These are phyloP conservation scores for Chalciporus pseudorubinellus DNA, from an alignment of 768 basidiomycete species.

Conservation along the genomic window DNA sequence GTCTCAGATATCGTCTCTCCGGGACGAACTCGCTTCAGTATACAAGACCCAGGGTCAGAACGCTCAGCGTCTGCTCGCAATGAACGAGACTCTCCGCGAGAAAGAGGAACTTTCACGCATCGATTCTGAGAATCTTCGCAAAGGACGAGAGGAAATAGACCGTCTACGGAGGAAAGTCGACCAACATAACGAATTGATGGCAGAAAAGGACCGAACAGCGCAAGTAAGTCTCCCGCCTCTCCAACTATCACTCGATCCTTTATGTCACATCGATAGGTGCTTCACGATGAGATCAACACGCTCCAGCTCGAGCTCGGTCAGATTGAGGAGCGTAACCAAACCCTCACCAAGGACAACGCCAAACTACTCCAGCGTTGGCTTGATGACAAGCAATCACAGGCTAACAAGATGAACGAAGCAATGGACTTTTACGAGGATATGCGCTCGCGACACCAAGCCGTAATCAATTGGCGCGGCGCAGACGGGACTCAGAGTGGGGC, in stretches of 20 bases:
- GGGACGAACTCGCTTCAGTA: constrained; percentile 89
- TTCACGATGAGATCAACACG: constrained; percentile 94
- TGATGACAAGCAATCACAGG: constrained; percentile 90
- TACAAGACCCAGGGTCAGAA: constrained; percentile 98
- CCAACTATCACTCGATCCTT: neutral
- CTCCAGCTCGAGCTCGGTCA: constrained; percentile 89
- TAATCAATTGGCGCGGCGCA: constrained; percentile 54
- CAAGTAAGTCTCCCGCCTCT: constrained; percentile 52
- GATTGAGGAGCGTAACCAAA: constrained; percentile 82
- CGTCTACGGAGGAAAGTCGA: constrained; percentile 72
- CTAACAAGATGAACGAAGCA: constrained; percentile 92
- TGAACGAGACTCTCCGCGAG: constrained; percentile 94
- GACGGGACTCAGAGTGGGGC: constrained; percentile 25
- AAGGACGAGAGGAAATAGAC: constrained; percentile 71
- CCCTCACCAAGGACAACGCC: constrained; percentile 90
- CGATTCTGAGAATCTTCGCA: constrained; percentile 77
- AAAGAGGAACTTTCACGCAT: constrained; percentile 85
- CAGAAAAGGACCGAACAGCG: constrained; percentile 83
- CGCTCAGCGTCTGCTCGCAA: constrained; percentile 85
- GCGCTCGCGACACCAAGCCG: constrained; percentile 68
- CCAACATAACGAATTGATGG: constrained; percentile 81
- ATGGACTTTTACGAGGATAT: constrained; percentile 88
- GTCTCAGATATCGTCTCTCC: constrained; percentile 86
- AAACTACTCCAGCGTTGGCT: constrained; percentile 95
- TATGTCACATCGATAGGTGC: constrained; percentile 52